phyloP scores from a whole-genome alignment of 495 filamentous ascomycete species.

The Xylaria nigripes region DNA sequence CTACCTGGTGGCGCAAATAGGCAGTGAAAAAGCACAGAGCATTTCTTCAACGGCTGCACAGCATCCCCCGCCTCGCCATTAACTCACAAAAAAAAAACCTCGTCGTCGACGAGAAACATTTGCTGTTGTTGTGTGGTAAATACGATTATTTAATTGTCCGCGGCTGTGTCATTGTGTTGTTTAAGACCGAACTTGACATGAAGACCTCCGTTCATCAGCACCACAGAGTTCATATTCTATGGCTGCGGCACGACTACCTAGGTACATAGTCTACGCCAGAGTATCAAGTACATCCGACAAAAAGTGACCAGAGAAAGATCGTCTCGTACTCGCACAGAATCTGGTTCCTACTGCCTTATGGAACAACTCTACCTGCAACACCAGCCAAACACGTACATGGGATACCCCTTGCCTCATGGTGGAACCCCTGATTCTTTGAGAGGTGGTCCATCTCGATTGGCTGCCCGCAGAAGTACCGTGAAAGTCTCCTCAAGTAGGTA shows the following conservation, averaged over 20 bases:
- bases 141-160: no score
- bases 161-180: no score
- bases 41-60: background rate
- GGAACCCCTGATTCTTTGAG: slow-evolving; percentile 10
- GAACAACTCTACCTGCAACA: slow-evolving; percentile 3
- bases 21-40: background rate
- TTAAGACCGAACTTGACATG: no score
- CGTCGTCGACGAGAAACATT: no score
- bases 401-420: slow-evolving; percentile 12
- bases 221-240: no score
- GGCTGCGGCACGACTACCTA: no score
- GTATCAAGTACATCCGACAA: background rate
- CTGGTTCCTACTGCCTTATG: slow-evolving; percentile 1
- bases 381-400: slow-evolving; percentile 8
- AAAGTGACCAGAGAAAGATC: background rate
- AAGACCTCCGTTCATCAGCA: no score
- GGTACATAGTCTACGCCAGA: background rate
- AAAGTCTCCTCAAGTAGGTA: background rate
- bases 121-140: no score
- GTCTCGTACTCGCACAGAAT: background rate
- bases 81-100: background rate
- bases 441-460: slow-evolving; percentile 11
- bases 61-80: background rate
- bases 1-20: background rate
- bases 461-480: slow-evolving; percentile 5